A percentile compares a stretch with the other conserved stretches of the same genome.
These are phyloP conservation scores for carrot (Daucus carota) DNA, from an alignment of 129 eudicot genomes.

Conservation along the genomic window DH1_v3.0 NC_030385.2:41427501-41428000, in stretches of 20 bases:
- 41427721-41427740: slow-evolving; percentile 44
- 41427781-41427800: slow-evolving; percentile 21
- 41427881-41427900: slow-evolving; percentile 52
- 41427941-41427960: background rate
- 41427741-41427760: slow-evolving; percentile 46
- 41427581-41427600: slow-evolving; percentile 75
- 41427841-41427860: slow-evolving; percentile 34
- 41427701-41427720: slow-evolving; percentile 42
- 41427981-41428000: background rate
- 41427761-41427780: slow-evolving; percentile 18
- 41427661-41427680: slow-evolving; percentile 47
- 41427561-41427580: slow-evolving; percentile 83
- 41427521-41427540: slow-evolving; percentile 55
- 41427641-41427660: slow-evolving; percentile 69
- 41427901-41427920: background rate
- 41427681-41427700: slow-evolving; percentile 30
- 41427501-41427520: slow-evolving; percentile 38
- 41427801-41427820: slow-evolving; percentile 18
- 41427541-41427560: slow-evolving; percentile 54
- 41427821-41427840: slow-evolving; percentile 44
- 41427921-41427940: background rate
- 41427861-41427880: slow-evolving; percentile 43
- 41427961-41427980: background rate
- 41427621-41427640: slow-evolving; percentile 39
- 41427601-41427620: slow-evolving; percentile 33